These are phyloP conservation scores for Avena insularis DNA, from an alignment of 176 grass and related monocot species.

Conservation along the genomic window DNA sequence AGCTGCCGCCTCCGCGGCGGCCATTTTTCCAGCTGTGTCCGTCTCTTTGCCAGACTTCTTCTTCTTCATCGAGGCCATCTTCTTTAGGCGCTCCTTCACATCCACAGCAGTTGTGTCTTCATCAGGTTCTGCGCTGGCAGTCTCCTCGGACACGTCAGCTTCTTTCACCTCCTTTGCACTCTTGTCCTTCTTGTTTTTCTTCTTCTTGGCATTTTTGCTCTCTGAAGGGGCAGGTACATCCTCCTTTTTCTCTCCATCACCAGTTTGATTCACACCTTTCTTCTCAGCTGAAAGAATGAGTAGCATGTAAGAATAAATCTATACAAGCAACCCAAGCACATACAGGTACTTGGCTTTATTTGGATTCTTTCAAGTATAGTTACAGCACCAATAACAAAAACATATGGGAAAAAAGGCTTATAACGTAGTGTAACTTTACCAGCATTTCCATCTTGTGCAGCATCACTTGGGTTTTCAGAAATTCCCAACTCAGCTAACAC, in stretches of 20 bases:
- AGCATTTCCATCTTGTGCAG: conserved; percentile 50
- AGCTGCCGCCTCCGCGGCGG: conserved; percentile 78
- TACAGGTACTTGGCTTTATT: background rate
- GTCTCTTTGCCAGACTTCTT: conserved; percentile 92
- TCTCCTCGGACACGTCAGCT: conserved; percentile 60
- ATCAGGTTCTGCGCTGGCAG: conserved; percentile 60
- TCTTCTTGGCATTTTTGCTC: conserved; percentile 88
- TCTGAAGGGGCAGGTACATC: conserved; percentile 55
- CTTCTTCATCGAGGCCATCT: conserved; percentile 92
- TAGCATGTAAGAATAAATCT: conserved; percentile 8
- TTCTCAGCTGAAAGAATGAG: conserved; percentile 54
- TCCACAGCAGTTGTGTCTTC: conserved; percentile 69
- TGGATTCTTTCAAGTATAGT: background rate
- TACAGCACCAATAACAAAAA: background rate
- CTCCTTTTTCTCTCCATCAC: conserved; percentile 77
- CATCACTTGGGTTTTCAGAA: conserved; percentile 55
- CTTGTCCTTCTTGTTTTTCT: conserved; percentile 92
- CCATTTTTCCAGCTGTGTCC: conserved; percentile 80
- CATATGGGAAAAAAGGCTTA: background rate
- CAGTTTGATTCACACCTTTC: conserved; percentile 56
- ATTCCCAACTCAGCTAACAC: conserved; percentile 90
- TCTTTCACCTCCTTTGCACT: conserved; percentile 71
- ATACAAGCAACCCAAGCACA: background rate
- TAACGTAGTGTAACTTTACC: conserved; percentile 27
- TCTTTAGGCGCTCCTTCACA: conserved; percentile 94